A percentile compares a stretch with the other conserved stretches of the same genome.
These are phyloP conservation scores for Kluyveromyces siamensis DNA, from an alignment of 805 yeast species.

Conservation along the genomic window DNA sequence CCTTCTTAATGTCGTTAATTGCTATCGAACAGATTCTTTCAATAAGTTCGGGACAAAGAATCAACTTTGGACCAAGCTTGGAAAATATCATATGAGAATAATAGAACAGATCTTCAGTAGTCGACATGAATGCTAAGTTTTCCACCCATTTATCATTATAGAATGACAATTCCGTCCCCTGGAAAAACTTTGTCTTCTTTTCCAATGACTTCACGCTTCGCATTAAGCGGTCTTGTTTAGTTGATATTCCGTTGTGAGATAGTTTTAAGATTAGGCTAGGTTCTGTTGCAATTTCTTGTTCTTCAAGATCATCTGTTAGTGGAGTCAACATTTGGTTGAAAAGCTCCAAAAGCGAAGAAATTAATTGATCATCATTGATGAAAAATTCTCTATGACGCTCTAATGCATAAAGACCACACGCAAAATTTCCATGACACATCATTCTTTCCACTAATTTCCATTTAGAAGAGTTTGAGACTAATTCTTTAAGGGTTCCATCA, in stretches of 20 bases:
- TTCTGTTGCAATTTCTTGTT: background rate
- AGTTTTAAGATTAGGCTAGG: background rate
- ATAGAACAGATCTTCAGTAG: conserved; percentile 37
- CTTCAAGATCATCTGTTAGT: conserved; percentile 26
- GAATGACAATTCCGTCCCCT: conserved; percentile 17
- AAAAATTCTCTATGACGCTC: conserved; percentile 55
- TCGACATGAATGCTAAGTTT: conserved; percentile 31
- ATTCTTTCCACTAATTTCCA: conserved; percentile 42
- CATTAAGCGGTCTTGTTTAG: background rate
- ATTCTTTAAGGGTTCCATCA: conserved; percentile 1
- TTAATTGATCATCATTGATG: conserved; percentile 40
- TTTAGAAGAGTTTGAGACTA: conserved; percentile 26
- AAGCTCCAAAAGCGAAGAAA: conserved; percentile 40
- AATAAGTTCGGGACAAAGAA: conserved; percentile 39
- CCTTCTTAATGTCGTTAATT: conserved; percentile 27
- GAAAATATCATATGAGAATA: conserved; percentile 41
- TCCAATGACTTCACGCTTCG: background rate
- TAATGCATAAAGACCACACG: conserved; percentile 53
- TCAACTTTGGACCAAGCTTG: conserved; percentile 47
- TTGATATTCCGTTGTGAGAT: conserved; percentile 1
- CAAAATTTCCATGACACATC: conserved; percentile 50
- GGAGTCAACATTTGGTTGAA: conserved; percentile 43
- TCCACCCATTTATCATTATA: conserved; percentile 45
- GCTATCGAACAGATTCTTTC: conserved; percentile 58
- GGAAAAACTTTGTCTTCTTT: background rate